Percentiles rank a stretch among this genome's conserved stretches.
Evolutionary conservation across 2,329 filamentous ascomycete genomes (phyloP).

Genomic region (Trichoderma sp.): DNA sequence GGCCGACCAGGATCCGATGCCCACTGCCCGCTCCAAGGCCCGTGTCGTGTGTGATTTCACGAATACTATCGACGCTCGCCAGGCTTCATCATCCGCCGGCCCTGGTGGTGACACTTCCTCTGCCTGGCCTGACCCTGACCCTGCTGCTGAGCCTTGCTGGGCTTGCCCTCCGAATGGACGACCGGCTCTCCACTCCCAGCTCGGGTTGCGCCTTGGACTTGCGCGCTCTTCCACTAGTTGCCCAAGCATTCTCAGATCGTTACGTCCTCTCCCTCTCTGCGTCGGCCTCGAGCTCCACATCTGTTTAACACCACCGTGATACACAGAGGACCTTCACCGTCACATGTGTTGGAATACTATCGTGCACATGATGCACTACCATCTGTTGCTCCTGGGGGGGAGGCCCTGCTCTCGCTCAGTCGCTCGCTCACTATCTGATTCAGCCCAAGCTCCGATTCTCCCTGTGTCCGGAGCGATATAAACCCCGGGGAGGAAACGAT

Average conservation of each 20-base stretch:
- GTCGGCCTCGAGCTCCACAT: constrained; percentile 21
- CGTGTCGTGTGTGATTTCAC: not conserved
- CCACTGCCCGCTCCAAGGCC: not conserved
- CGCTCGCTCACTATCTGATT: not conserved
- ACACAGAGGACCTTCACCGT: constrained; percentile 21
- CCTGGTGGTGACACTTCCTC: constrained; percentile 17
- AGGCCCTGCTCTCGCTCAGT: not conserved
- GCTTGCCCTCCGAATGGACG: constrained; percentile 10
- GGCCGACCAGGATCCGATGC: constrained; percentile 1
- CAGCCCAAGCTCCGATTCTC: not conserved
- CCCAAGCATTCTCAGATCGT: not conserved
- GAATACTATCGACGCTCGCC: not conserved
- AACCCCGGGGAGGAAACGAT: not conserved
- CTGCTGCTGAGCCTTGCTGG: constrained; percentile 11
- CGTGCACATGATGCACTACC: constrained; percentile 21
- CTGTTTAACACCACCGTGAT: constrained; percentile 22
- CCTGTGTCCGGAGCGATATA: not conserved
- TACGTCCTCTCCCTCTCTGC: not conserved
- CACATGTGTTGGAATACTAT: constrained; percentile 18
- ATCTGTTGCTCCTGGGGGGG: not conserved
- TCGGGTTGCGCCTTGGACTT: constrained; percentile 10
- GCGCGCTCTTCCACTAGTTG: constrained; percentile 8
- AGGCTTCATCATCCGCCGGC: not conserved
- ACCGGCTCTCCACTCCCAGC: constrained; percentile 13
- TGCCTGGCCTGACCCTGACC: constrained; percentile 21